Conservation (phyloP, 208 protist species). For the Balamuthia mandrillaris region DNA sequence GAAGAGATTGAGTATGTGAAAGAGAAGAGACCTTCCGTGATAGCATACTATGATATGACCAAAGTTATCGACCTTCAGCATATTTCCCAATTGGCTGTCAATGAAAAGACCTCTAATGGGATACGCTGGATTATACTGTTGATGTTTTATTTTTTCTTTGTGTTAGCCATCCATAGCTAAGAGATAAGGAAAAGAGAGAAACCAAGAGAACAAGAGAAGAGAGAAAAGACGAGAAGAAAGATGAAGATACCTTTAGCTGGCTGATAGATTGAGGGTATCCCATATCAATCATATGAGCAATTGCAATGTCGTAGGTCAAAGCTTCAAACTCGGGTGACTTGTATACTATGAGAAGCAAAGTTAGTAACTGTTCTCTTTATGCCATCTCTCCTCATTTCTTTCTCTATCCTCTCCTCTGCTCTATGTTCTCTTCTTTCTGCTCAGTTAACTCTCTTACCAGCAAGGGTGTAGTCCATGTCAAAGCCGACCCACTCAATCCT, state of each 20-base stretch:
- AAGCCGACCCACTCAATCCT: slow-evolving; percentile 56
- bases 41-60: slow-evolving; percentile 53
- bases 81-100: slow-evolving; percentile 52
- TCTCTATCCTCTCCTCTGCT: too few species aligned
- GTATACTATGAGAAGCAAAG: not conserved
- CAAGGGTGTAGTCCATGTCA: slow-evolving; percentile 65
- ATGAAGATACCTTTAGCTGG: not conserved
- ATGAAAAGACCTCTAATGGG: slow-evolving; percentile 60
- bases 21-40: slow-evolving; percentile 32
- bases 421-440: not conserved
- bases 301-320: slow-evolving; percentile 52
- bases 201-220: not conserved
- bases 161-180: not conserved
- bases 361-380: not conserved
- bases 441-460: not conserved
- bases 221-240: not conserved
- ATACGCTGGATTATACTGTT: slow-evolving; percentile 50
- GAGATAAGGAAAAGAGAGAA: not conserved
- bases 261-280: slow-evolving; percentile 50
- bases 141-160: not conserved
- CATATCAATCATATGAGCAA: slow-evolving; percentile 44
- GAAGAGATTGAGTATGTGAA: not conserved
- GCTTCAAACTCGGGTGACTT: slow-evolving; percentile 55
- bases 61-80: slow-evolving; percentile 59
- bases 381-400: too few species aligned